phyloP scores from a whole-genome alignment of 306 rosid species.

The Casuarina cunninghamiana region DNA sequence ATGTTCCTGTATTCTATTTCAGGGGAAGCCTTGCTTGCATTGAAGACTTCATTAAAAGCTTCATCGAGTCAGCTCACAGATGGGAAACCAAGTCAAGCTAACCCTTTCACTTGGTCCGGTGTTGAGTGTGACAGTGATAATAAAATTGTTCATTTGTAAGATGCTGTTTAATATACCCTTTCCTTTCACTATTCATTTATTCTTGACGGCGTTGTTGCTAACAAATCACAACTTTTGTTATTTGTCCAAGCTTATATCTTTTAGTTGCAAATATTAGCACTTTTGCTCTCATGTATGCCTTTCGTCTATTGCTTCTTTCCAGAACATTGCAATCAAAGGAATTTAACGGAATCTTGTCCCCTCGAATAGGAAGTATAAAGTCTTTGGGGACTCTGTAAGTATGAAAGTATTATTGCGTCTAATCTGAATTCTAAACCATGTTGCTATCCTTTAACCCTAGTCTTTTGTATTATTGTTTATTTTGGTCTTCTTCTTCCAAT shows the following conservation, averaged over 20 bases:
- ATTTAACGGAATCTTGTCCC: constrained; percentile 73
- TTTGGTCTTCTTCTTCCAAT: not conserved
- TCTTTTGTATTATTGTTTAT: not conserved
- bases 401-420: constrained; percentile 10
- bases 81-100: constrained; percentile 86
- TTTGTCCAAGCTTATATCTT: constrained; percentile 18
- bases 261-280: constrained; percentile 13
- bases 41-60: constrained; percentile 62
- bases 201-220: constrained; percentile 1
- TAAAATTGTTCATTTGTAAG: constrained; percentile 76
- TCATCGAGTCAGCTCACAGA: constrained; percentile 67
- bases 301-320: constrained; percentile 36
- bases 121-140: constrained; percentile 55
- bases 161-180: constrained; percentile 27
- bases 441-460: not conserved
- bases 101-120: constrained; percentile 95
- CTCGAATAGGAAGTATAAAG: constrained; percentile 67
- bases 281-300: constrained; percentile 22
- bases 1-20: constrained; percentile 34
- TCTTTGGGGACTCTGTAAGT: constrained; percentile 75
- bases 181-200: constrained; percentile 16
- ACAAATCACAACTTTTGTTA: constrained; percentile 19
- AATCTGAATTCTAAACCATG: not conserved
- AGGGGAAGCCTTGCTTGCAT: constrained; percentile 82
- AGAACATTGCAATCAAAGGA: constrained; percentile 87